phyloP scores from a whole-genome alignment of 768 basidiomycete genomes.

The Russula olivacea region DNA sequence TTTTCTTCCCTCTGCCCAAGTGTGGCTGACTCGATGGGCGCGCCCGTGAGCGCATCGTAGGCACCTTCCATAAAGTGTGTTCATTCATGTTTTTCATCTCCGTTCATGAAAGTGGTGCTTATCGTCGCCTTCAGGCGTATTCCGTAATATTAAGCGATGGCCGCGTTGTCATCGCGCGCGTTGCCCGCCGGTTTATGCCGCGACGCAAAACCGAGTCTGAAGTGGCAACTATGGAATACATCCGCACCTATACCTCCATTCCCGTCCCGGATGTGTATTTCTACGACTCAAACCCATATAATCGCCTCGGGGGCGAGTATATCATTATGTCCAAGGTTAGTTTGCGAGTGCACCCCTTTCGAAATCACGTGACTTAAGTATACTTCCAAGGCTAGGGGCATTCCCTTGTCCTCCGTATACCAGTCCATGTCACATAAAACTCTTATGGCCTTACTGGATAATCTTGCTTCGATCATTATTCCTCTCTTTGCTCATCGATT shows the following conservation, averaged over 20 bases:
- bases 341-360: conserved; percentile 2
- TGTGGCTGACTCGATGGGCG: not conserved
- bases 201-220: conserved; percentile 83
- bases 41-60: conserved; percentile 34
- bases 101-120: conserved; percentile 13
- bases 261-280: conserved; percentile 73
- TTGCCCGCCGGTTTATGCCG: conserved; percentile 82
- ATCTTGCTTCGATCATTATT: conserved; percentile 61
- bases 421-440: conserved; percentile 62
- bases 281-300: conserved; percentile 79
- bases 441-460: conserved; percentile 58
- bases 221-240: conserved; percentile 77
- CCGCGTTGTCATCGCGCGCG: conserved; percentile 64
- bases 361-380: conserved; percentile 1
- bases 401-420: conserved; percentile 65
- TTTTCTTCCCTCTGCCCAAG: conserved; percentile 20
- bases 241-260: conserved; percentile 61
- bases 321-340: conserved; percentile 82
- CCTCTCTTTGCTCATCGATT: conserved; percentile 77
- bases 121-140: conserved; percentile 51
- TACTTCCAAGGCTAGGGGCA: conserved; percentile 56
- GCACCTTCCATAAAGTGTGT: conserved; percentile 79
- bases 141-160: conserved; percentile 59
- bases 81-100: conserved; percentile 4
- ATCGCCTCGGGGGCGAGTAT: conserved; percentile 78